A percentile compares a stretch with the other conserved stretches of the same genome.
Conservation (phyloP, 2,329 filamentous ascomycete genomes). For the Meredithiella fracta region DNA sequence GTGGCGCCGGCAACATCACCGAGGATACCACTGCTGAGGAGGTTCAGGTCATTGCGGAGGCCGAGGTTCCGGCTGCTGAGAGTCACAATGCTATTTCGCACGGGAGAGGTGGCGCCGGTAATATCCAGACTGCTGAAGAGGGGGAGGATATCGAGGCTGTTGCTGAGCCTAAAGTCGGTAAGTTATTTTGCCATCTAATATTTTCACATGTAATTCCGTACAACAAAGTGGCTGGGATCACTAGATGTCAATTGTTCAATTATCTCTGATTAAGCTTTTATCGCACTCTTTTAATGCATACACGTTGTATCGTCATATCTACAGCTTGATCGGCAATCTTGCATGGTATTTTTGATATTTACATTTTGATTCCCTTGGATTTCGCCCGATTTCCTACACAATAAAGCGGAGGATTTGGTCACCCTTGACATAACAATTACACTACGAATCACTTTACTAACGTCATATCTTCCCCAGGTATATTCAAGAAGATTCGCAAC, state of each 20-base stretch:
- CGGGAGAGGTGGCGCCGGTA: conserved; percentile 44
- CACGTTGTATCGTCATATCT: not conserved
- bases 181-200: not conserved
- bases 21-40: conserved; percentile 18
- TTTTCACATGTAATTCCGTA: no score
- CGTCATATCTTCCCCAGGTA: no score
- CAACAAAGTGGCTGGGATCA: no score
- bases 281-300: not conserved
- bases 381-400: not conserved
- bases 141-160: conserved; percentile 36
- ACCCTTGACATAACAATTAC: not conserved
- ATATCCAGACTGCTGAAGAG: conserved; percentile 31
- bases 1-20: conserved; percentile 45
- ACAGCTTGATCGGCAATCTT: not conserved
- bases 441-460: no score
- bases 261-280: not conserved
- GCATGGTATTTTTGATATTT: not conserved
- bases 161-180: conserved; percentile 24
- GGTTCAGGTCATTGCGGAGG: conserved; percentile 27
- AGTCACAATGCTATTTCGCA: conserved; percentile 36
- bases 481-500: not conserved
- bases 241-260: no score
- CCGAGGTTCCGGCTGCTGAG: conserved; percentile 35
- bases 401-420: not conserved
- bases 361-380: not conserved